Evolutionary conservation across 176 grass and related monocot species (phyloP).

Genomic region (Saccharum spontaneum): DNA sequence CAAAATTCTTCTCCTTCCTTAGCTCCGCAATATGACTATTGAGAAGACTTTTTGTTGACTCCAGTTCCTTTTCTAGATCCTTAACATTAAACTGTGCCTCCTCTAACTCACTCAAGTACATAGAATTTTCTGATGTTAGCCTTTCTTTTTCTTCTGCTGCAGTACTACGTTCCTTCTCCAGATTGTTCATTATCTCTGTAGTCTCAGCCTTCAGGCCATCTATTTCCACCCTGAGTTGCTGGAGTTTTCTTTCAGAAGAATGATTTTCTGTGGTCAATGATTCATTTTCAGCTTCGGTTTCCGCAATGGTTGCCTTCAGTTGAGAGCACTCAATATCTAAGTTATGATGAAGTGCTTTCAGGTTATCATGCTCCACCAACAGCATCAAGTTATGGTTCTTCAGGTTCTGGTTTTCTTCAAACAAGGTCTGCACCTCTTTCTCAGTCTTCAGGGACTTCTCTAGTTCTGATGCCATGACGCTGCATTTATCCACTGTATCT

Average conservation of each 20-base stretch:
- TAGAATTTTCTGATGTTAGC: constrained; percentile 40
- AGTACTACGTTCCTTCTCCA: constrained; percentile 34
- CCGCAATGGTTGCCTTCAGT: constrained; percentile 36
- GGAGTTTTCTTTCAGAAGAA: constrained; percentile 45
- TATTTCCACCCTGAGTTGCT: constrained; percentile 35
- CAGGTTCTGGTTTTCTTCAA: constrained; percentile 47
- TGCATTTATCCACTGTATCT: constrained; percentile 37
- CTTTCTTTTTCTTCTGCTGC: constrained; percentile 45
- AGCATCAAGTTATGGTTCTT: constrained; percentile 60
- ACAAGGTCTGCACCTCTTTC: constrained; percentile 44
- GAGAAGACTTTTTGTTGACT: constrained; percentile 42
- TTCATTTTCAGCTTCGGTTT: constrained; percentile 51
- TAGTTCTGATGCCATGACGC: constrained; percentile 36
- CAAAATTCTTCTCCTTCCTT: constrained; percentile 24
- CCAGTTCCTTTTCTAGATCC: constrained; percentile 41
- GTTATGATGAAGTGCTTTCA: constrained; percentile 48
- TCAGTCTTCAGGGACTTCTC: constrained; percentile 40
- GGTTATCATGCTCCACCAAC: constrained; percentile 34
- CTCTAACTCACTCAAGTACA: constrained; percentile 47
- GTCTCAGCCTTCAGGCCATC: constrained; percentile 47
- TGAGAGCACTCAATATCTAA: constrained; percentile 41
- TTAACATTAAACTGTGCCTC: constrained; percentile 23
- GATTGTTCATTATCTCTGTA: constrained; percentile 37
- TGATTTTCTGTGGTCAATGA: constrained; percentile 38
- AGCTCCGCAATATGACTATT: constrained; percentile 36